Conservation (phyloP, 2,329 filamentous ascomycete genomes). For the Sarocladium strictum region DNA sequence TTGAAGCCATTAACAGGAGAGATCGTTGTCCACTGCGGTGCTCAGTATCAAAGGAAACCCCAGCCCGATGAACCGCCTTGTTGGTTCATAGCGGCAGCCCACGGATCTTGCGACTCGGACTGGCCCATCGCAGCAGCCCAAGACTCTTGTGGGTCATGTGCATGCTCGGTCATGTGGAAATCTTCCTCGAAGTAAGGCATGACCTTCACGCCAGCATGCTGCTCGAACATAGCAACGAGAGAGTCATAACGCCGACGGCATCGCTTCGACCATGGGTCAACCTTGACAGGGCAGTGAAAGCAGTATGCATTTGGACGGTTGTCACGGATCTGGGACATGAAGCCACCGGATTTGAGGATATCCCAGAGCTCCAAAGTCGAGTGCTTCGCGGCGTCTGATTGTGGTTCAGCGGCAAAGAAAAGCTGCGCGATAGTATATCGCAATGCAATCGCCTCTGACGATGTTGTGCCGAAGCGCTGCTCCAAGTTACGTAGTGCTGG, state of each 20-base stretch:
- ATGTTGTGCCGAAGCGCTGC: constrained; percentile 24
- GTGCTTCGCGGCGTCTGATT: constrained; percentile 27
- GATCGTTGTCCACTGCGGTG: neutral
- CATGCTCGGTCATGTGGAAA: constrained; percentile 34
- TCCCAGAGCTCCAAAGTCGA: constrained; percentile 32
- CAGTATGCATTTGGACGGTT: constrained; percentile 33
- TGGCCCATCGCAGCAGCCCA: constrained; percentile 24
- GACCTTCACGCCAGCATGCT: constrained; percentile 31
- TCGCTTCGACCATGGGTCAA: constrained; percentile 37
- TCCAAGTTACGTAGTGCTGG: constrained; percentile 29
- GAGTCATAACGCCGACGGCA: constrained; percentile 35
- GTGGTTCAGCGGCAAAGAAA: constrained; percentile 28
- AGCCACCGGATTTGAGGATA: constrained; percentile 26
- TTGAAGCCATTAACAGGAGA: neutral
- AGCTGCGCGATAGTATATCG: constrained; percentile 36
- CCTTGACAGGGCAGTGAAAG: constrained; percentile 37
- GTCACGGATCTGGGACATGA: constrained; percentile 30
- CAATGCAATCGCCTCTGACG: constrained; percentile 29
- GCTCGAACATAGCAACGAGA: constrained; percentile 29
- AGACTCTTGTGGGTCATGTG: constrained; percentile 27
- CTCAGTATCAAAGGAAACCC: constrained; percentile 24
- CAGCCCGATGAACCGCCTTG: constrained; percentile 22
- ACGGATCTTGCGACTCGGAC: constrained; percentile 22
- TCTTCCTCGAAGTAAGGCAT: constrained; percentile 38
- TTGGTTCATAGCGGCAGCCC: constrained; percentile 28